phyloP scores from a whole-genome alignment of 1,284 basidiomycete genomes.

The Apiotrichum montevideense region DNA sequence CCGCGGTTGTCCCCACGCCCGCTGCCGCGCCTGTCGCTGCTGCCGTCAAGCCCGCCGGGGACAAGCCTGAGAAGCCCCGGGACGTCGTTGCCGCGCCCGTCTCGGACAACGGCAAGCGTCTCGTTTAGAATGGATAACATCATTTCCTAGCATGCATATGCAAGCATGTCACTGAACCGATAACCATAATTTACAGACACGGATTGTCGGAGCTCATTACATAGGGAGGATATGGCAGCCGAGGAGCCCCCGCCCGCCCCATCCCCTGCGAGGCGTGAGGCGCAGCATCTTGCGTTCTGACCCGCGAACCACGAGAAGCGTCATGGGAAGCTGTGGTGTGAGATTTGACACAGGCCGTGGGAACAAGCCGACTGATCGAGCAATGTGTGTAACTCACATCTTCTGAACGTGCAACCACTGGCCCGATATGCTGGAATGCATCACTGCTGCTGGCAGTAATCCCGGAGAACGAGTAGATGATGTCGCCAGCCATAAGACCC shows the following conservation, averaged over 20 bases:
- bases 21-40: not conserved
- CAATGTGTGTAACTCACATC: conserved; percentile 53
- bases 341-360: not conserved
- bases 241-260: conserved; percentile 72
- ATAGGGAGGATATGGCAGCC: conserved; percentile 71
- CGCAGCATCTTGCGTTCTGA: conserved; percentile 47
- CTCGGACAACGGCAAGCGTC: conserved; percentile 17
- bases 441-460: conserved; percentile 49
- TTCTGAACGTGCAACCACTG: conserved; percentile 64
- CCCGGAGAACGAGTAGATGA: conserved; percentile 65
- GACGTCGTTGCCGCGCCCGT: conserved; percentile 5
- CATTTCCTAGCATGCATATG: conserved; percentile 10
- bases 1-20: not conserved
- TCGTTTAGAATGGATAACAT: conserved; percentile 20
- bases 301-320: conserved; percentile 49
- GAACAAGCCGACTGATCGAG: not conserved
- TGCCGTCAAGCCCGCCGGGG: not conserved
- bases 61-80: conserved; percentile 7
- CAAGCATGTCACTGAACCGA: conserved; percentile 1
- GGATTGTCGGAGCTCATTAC: conserved; percentile 4
- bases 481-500: conserved; percentile 65
- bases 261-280: conserved; percentile 54
- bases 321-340: conserved; percentile 49
- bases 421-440: conserved; percentile 59
- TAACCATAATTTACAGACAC: not conserved